Evolutionary conservation across 2,329 filamentous ascomycete species (phyloP).

Genomic region (Phaeoacremonium minimum): DNA sequence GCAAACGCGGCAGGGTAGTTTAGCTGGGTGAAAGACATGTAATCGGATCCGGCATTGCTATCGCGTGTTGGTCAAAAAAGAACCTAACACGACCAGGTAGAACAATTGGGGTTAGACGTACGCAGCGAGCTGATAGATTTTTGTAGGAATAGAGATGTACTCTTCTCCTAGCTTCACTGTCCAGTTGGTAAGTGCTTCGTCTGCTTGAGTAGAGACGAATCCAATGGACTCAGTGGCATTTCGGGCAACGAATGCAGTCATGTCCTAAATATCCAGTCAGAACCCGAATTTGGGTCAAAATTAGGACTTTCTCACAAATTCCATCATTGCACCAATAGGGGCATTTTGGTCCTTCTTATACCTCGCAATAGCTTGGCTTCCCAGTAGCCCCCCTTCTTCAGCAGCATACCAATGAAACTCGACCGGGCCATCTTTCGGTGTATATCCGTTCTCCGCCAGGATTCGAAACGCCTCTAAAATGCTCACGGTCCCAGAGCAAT

Average conservation of each 20-base stretch:
- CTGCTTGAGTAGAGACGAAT: constrained; percentile 30
- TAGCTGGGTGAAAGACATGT: constrained; percentile 33
- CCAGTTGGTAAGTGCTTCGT: constrained; percentile 29
- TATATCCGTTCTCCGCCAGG: constrained; percentile 42
- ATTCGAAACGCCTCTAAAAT: constrained; percentile 69
- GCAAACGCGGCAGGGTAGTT: constrained; percentile 33
- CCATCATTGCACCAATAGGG: constrained; percentile 70
- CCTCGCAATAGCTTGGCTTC: constrained; percentile 66
- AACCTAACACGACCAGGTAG: too few relatives aligned
- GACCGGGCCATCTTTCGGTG: constrained; percentile 37
- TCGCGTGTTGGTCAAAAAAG: too few relatives aligned
- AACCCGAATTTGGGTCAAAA: too few relatives aligned
- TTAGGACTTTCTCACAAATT: constrained; percentile 33
- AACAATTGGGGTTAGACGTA: constrained; percentile 10
- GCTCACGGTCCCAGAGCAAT: constrained; percentile 68
- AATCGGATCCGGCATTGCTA: constrained; percentile 32
- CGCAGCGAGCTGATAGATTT: constrained; percentile 24
- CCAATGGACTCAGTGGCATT: constrained; percentile 33
- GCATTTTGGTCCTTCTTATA: constrained; percentile 58
- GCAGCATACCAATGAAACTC: constrained; percentile 84
- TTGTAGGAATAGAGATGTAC: constrained; percentile 28
- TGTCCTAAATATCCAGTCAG: constrained; percentile 20
- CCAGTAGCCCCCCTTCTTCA: constrained; percentile 75
- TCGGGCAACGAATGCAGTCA: constrained; percentile 30
- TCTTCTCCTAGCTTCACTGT: constrained; percentile 24